Evolutionary conservation across 2,329 filamentous ascomycete genomes (phyloP), one percentile per base, ranked within the genome.

Genomic region (Xylaria sp.): DNA sequence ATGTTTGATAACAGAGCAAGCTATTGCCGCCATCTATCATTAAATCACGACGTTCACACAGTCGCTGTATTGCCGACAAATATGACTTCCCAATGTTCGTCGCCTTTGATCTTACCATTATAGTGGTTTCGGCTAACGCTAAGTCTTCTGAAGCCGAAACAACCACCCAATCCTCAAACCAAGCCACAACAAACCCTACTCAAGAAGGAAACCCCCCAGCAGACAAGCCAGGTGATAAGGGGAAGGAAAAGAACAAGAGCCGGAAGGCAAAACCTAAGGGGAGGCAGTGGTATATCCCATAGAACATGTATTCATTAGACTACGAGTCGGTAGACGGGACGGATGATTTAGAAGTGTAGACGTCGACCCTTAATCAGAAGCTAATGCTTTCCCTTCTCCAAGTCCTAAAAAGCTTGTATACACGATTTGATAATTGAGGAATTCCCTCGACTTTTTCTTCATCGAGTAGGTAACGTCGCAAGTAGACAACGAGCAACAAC

Each of bases 1-100:
- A 53, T 33, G 48, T 31, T 33, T 53, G 7, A 53, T 23, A 31
- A 53, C 49, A 53, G 49, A n/a, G 15, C 49, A 53, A 53, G 49
- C 26, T n/a, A 31, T 28, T 33, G 31, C 15, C 26, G n/a, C 28
- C 2, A 6, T 17, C 49, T 11, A n/a, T 17, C 4, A 9, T 33
- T 31, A n/a, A n/a, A 53, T 17, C 6, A 53, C 23, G 23, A 4
- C 23, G 15, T 28, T 26, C n/a, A 49, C 23, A 17, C 13, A 28
- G 7, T 17, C 26, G 15, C 49, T 10, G 6, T 17, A 33, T 33
- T 53, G 10, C 13, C 17, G 15, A 28, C 49, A 5, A 53, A 28
- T n/a, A 53, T 53, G 49, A 2, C 26, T 33, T 11, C 49, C 6
- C 15, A 3, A 53, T 7, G 23, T 28, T 28, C 46, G 11, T 28